phyloP scores from a whole-genome alignment of 805 yeast species.

The Candida maltosa region DNA sequence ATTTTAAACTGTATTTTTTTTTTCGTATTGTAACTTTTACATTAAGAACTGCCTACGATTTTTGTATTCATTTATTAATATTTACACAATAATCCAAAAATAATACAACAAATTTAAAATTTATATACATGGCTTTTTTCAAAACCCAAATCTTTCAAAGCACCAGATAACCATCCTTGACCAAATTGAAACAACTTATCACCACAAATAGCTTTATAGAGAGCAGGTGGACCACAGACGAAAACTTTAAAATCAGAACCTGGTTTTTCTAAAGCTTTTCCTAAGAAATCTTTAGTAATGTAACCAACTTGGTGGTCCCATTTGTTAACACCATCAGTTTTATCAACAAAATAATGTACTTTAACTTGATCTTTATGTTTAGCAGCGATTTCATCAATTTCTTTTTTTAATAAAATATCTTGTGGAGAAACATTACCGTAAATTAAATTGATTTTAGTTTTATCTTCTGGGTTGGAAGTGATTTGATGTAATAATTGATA shows the following conservation, averaged over 20 bases:
- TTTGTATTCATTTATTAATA: no score
- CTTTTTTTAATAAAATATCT: conserved; percentile 80
- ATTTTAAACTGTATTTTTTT: no score
- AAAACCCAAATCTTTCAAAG: conserved; percentile 84
- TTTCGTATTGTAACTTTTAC: no score
- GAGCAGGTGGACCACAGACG: conserved; percentile 94
- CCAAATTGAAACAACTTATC: conserved; percentile 78
- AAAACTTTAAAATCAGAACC: conserved; percentile 58
- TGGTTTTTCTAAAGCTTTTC: conserved; percentile 61
- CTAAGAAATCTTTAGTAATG: conserved; percentile 73
- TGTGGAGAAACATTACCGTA: conserved; percentile 75
- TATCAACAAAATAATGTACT: conserved; percentile 78
- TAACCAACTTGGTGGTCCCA: conserved; percentile 67
- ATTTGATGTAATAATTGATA: conserved; percentile 81
- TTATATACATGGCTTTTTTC: conserved; percentile 85
- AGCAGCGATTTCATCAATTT: conserved; percentile 65
- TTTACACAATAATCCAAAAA: no score
- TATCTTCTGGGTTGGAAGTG: conserved; percentile 76
- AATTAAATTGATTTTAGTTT: conserved; percentile 79
- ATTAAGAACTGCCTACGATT: no score
- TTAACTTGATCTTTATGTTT: conserved; percentile 76
- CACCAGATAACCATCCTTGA: conserved; percentile 93
- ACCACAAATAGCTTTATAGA: conserved; percentile 87
- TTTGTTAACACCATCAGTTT: conserved; percentile 36
- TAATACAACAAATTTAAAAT: no score